phyloP scores from a whole-genome alignment of 306 rosid species.

The Vachellia pachyceras region DNA sequence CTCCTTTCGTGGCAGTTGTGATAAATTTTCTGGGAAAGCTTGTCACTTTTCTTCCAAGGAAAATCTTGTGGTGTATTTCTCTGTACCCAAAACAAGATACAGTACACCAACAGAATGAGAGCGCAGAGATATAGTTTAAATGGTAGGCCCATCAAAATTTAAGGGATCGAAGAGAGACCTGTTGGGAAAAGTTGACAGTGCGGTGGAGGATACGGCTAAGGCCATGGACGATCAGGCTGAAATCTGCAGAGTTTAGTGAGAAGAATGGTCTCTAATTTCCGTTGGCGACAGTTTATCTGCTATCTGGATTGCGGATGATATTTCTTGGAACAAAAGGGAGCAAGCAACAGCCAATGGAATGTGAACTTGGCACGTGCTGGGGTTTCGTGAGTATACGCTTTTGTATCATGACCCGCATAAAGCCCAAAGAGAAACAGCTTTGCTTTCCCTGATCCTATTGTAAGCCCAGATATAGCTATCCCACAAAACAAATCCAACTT shows the following conservation, averaged over 20 bases:
- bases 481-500: not conserved
- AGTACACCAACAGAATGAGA: not conserved
- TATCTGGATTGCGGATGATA: constrained; percentile 31
- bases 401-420: not conserved
- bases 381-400: not conserved
- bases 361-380: not conserved
- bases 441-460: not conserved
- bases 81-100: constrained; percentile 42
- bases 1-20: constrained; percentile 67
- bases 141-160: constrained; percentile 13
- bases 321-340: constrained; percentile 17
- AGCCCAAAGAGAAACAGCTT: not conserved
- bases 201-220: constrained; percentile 65
- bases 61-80: constrained; percentile 41
- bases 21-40: constrained; percentile 39
- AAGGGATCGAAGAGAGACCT: constrained; percentile 47
- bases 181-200: constrained; percentile 58
- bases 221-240: constrained; percentile 58
- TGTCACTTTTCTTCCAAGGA: constrained; percentile 39
- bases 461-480: not conserved
- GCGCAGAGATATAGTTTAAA: not conserved
- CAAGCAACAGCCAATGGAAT: constrained; percentile 25
- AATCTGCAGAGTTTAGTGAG: constrained; percentile 9
- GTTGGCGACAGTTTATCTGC: constrained; percentile 36
- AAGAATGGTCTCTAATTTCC: not conserved